Percentiles rank a stretch among this genome's conserved stretches.
Evolutionary conservation across 441 rosid species (phyloP).

Genomic region (Gossypium davidsonii): DNA sequence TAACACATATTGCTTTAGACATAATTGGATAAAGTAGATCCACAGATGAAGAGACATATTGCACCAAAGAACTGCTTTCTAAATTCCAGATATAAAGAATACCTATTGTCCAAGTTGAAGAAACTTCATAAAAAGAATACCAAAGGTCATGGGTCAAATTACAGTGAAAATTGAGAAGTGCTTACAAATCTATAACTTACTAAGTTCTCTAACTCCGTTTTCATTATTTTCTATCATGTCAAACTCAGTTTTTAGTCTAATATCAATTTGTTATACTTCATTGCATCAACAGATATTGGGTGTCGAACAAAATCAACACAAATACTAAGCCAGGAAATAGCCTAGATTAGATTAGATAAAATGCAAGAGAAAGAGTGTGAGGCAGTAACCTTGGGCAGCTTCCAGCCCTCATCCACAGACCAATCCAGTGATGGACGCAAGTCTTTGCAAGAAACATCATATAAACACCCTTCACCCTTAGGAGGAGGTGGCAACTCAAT

Average conservation of each 20-base stretch:
- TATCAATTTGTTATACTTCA: not conserved
- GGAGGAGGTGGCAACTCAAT: conserved; percentile 60
- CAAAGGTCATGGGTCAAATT: not conserved
- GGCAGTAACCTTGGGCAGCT: conserved; percentile 33
- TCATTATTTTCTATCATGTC: not conserved
- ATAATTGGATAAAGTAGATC: not conserved
- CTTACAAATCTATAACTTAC: not conserved
- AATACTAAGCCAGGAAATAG: not conserved
- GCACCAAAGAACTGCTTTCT: conserved; percentile 4
- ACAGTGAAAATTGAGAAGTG: not conserved
- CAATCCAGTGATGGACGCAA: conserved; percentile 77
- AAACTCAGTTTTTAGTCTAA: not conserved
- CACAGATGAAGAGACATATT: not conserved
- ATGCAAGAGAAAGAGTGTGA: not conserved
- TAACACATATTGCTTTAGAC: not conserved
- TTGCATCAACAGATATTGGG: not conserved
- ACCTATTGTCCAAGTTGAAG: not conserved
- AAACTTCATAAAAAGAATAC: not conserved
- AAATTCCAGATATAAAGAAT: not conserved
- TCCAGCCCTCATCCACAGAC: conserved; percentile 67
- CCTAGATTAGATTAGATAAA: not conserved
- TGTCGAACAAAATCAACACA: not conserved
- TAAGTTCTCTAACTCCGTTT: not conserved
- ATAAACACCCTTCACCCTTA: conserved; percentile 55
- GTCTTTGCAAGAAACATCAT: conserved; percentile 42